Conservation (phyloP, 2,329 filamentous ascomycete genomes). For the Pyricularia grisea region DNA sequence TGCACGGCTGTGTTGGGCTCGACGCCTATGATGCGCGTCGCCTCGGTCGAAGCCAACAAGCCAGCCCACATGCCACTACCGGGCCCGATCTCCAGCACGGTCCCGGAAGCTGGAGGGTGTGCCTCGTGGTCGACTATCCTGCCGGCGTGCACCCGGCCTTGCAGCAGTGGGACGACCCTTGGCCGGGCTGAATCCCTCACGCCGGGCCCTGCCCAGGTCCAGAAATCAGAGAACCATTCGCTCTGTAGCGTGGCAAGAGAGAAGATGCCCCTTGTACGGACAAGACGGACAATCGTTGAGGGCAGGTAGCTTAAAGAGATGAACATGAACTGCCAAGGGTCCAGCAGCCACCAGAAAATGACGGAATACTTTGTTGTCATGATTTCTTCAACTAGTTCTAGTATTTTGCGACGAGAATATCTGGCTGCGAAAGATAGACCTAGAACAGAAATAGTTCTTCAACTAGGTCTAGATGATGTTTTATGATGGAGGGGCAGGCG, state of each 20-base stretch:
- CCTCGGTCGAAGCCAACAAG: conserved; percentile 28
- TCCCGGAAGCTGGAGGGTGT: conserved; percentile 32
- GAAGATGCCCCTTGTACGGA: conserved; percentile 24
- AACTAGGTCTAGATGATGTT: background rate
- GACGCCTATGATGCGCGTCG: conserved; percentile 45
- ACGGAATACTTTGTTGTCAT: background rate
- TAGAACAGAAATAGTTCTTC: too few species aligned
- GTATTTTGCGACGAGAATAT: background rate
- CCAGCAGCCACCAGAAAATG: conserved; percentile 23
- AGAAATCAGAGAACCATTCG: conserved; percentile 54
- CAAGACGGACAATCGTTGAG: conserved; percentile 33
- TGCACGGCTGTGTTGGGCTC: conserved; percentile 53
- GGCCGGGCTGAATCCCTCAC: conserved; percentile 31
- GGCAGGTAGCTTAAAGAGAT: conserved; percentile 40
- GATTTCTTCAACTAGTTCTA: background rate
- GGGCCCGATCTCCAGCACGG: conserved; percentile 53
- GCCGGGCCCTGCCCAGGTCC: conserved; percentile 41
- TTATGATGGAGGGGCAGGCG: background rate
- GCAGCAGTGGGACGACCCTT: conserved; percentile 43
- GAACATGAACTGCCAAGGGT: conserved; percentile 44
- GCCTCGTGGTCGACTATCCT: conserved; percentile 18
- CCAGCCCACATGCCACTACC: conserved; percentile 52
- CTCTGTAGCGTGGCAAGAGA: conserved; percentile 30
- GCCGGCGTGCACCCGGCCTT: conserved; percentile 34
- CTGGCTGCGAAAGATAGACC: background rate